Evolutionary conservation across 345 rosid species (phyloP), one percentile per base, ranked within the genome.

Genomic region (Abelmoschus esculentus): DNA sequence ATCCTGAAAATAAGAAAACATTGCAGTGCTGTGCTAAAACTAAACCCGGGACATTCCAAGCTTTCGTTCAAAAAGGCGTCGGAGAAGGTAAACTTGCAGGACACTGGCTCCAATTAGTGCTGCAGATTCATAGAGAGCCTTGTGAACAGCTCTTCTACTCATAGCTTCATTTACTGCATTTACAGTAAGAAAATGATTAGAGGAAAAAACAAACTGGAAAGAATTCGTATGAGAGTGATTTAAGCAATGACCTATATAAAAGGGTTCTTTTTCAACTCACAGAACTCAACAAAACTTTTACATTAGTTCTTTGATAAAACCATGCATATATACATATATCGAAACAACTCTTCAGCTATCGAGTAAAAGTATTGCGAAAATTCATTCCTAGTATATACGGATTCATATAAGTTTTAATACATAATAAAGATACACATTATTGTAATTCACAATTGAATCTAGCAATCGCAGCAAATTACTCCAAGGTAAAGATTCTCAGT

Each of bases 31-130:
- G 13, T 1, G 40, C 10, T 4, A 9, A 58, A 69, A 44, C 80
- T 85, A 89, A 70, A 89, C 96, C 61, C 92, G 77, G 67, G 90
- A 77, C 69, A 77, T 79, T 56, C 89, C 90, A 28, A 79, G 82
- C 85, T 89, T 89, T 46, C 86, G 78, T 34, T 89, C 91, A 67
- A 87, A 89, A 38, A 89, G 77, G 66, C 81, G 87, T 1, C 83
- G 87, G 15, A 87, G 87, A 40, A 89, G 90, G 84, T 84, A 83
- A 63, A 87, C 87, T 80, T 89, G 96, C 31, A 85, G 82, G 59
- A 83, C 65, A 31, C 89, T 85, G 5, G 83, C 90, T 32, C 84
- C 85, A 2, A 89, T 54, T 0, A 89, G 87, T 13, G 90, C 91
- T 22, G 81, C 75, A 3, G 96, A 89, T 77, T 89, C 91, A 7